These are phyloP conservation scores for Acacia concinna DNA, from an alignment of 331 rosid species.

Conservation along the genomic window DNA sequence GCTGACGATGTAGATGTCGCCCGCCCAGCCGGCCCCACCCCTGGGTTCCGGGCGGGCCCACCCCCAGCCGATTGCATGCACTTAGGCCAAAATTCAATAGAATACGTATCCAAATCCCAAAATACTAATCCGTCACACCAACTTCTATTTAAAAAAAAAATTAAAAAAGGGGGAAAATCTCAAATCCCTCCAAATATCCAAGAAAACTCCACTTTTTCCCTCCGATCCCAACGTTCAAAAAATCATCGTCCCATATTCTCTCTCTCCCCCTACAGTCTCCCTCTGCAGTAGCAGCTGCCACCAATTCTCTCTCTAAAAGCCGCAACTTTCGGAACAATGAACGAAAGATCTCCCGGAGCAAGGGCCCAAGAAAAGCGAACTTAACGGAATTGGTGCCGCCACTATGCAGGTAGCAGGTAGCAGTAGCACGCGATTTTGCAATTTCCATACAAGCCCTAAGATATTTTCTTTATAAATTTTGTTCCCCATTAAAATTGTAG, in stretches of 20 bases:
- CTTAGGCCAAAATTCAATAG: slow-evolving; percentile 46
- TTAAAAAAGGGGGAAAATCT: slow-evolving; percentile 21
- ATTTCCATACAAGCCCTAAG: slow-evolving; percentile 68
- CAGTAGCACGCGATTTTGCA: slow-evolving; percentile 61
- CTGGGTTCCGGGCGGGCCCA: slow-evolving; percentile 76
- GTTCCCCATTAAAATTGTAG: background rate
- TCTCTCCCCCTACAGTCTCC: slow-evolving; percentile 30
- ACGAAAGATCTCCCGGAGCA: slow-evolving; percentile 52
- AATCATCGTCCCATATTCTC: slow-evolving; percentile 33
- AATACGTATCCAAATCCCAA: slow-evolving; percentile 24
- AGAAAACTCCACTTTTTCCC: slow-evolving; percentile 48
- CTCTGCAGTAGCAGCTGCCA: slow-evolving; percentile 38
- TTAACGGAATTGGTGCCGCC: slow-evolving; percentile 76
- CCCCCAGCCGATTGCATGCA: slow-evolving; percentile 84
- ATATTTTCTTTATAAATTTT: background rate
- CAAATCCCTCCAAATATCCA: slow-evolving; percentile 47
- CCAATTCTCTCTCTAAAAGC: slow-evolving; percentile 54
- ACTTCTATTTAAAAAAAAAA: background rate
- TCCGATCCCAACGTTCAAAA: slow-evolving; percentile 91
- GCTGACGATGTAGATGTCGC: slow-evolving; percentile 66
- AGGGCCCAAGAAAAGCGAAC: slow-evolving; percentile 49
- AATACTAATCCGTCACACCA: slow-evolving; percentile 37
- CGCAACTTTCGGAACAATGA: slow-evolving; percentile 52
- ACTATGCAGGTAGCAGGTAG: slow-evolving; percentile 31
- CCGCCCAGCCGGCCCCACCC: slow-evolving; percentile 59